Evolutionary conservation across 345 rosid species (phyloP).

Genomic region (Gynandropsis gynandra): DNA sequence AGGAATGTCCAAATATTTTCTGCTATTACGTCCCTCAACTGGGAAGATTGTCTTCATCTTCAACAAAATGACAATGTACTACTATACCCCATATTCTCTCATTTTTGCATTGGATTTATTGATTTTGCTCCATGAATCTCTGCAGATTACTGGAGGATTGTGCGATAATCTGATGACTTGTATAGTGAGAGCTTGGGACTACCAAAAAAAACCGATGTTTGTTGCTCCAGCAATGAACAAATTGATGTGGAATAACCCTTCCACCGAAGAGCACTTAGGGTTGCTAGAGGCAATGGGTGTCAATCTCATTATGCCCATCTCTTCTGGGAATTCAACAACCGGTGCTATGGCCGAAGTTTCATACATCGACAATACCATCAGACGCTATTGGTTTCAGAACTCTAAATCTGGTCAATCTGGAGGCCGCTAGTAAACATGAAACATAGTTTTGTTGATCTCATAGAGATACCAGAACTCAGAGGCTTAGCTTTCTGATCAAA

Average conservation of each 20-base stretch:
- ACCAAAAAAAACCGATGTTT: slow-evolving; percentile 43
- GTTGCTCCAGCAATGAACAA: slow-evolving; percentile 69
- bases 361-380: slow-evolving; percentile 43
- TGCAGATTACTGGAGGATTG: slow-evolving; percentile 59
- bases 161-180: slow-evolving; percentile 62
- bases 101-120: too few relatives aligned
- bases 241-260: slow-evolving; percentile 60
- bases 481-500: too few relatives aligned
- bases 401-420: too few relatives aligned
- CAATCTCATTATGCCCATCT: slow-evolving; percentile 43
- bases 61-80: too few relatives aligned
- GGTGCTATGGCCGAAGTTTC: slow-evolving; percentile 68
- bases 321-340: slow-evolving; percentile 48
- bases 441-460: too few relatives aligned
- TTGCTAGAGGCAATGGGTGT: slow-evolving; percentile 52
- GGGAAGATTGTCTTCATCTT: too few relatives aligned
- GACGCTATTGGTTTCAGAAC: slow-evolving; percentile 30
- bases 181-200: slow-evolving; percentile 56
- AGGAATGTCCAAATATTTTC: too few relatives aligned
- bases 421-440: too few relatives aligned
- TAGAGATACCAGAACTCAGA: too few relatives aligned
- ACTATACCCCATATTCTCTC: too few relatives aligned
- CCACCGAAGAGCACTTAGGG: slow-evolving; percentile 51
- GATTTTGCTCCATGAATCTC: background rate
- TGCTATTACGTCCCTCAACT: too few relatives aligned